phyloP scores from a whole-genome alignment of 1,284 basidiomycete genomes.

The Cerrena zonata region DNA sequence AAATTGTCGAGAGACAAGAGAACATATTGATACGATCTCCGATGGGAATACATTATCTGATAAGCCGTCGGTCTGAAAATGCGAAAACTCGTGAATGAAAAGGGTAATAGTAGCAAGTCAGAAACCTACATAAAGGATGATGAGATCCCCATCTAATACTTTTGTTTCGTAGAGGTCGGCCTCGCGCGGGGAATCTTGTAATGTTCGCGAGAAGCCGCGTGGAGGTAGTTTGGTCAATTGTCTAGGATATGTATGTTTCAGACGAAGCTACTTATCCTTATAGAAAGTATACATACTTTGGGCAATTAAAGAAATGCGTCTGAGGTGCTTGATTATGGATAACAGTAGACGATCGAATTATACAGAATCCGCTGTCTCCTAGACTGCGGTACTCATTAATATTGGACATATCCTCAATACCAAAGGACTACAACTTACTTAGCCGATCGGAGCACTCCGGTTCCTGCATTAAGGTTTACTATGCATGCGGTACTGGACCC shows the following conservation, averaged over 20 bases:
- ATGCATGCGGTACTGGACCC: slow-evolving; percentile 86
- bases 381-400: slow-evolving; percentile 49
- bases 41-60: slow-evolving; percentile 80
- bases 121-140: slow-evolving; percentile 60
- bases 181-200: slow-evolving; percentile 59
- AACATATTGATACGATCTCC: slow-evolving; percentile 65
- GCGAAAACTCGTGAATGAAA: neutral
- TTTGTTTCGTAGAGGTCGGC: slow-evolving; percentile 62
- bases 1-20: slow-evolving; percentile 48
- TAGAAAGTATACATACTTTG: slow-evolving; percentile 38
- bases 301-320: slow-evolving; percentile 81
- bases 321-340: slow-evolving; percentile 61
- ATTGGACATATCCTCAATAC: too few species aligned
- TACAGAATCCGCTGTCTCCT: slow-evolving; percentile 80
- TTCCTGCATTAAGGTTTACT: slow-evolving; percentile 69
- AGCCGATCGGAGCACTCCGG: slow-evolving; percentile 71
- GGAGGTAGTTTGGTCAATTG: slow-evolving; percentile 67
- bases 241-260: too few species aligned
- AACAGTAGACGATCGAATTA: slow-evolving; percentile 67
- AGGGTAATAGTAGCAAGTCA: neutral
- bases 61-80: slow-evolving; percentile 73
- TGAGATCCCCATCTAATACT: slow-evolving; percentile 67
- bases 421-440: slow-evolving; percentile 59
- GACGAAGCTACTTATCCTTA: neutral
- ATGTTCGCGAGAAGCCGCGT: slow-evolving; percentile 22